These are phyloP conservation scores for Epichloe uncinata DNA, from an alignment of 2,329 filamentous ascomycete genomes.

Conservation along the genomic window DNA sequence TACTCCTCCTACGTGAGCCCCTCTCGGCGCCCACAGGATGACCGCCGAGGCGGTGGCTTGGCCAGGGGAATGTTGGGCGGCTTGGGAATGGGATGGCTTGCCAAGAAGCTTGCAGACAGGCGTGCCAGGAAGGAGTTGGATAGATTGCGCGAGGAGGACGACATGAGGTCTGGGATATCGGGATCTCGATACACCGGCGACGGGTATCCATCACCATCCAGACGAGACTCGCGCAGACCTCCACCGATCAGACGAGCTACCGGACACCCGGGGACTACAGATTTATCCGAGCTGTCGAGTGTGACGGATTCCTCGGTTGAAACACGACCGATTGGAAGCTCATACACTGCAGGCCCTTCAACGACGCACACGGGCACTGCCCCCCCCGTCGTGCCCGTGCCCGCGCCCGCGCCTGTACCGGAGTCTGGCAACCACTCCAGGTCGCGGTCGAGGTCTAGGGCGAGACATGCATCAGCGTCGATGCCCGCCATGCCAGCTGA, in stretches of 20 bases:
- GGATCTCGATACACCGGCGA: conserved; percentile 58
- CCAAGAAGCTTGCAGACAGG: conserved; percentile 49
- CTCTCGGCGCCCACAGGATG: conserved; percentile 40
- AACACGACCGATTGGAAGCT: conserved; percentile 15
- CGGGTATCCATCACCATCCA: conserved; percentile 39
- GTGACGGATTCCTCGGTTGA: conserved; percentile 24
- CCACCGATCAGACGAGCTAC: conserved; percentile 18
- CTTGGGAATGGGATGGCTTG: conserved; percentile 55
- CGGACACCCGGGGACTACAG: conserved; percentile 15
- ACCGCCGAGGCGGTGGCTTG: conserved; percentile 30
- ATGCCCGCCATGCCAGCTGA: conserved; percentile 46
- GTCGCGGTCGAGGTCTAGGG: conserved; percentile 24
- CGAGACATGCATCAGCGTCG: conserved; percentile 24
- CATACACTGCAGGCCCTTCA: conserved; percentile 11
- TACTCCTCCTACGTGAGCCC: conserved; percentile 50
- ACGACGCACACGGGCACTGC: conserved; percentile 11
- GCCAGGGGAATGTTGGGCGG: conserved; percentile 46
- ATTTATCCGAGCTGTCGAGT: conserved; percentile 18
- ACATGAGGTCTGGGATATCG: conserved; percentile 44
- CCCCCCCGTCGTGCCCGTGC: conserved; percentile 7
- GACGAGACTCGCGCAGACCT: conserved; percentile 21
- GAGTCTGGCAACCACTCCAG: conserved; percentile 15
- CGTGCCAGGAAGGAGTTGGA: conserved; percentile 34
- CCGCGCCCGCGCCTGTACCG: conserved; percentile 7
- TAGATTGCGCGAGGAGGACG: conserved; percentile 34